Evolutionary conservation across 495 filamentous ascomycete species (phyloP).

Genomic region (Thermochaetoides thermophila): DNA sequence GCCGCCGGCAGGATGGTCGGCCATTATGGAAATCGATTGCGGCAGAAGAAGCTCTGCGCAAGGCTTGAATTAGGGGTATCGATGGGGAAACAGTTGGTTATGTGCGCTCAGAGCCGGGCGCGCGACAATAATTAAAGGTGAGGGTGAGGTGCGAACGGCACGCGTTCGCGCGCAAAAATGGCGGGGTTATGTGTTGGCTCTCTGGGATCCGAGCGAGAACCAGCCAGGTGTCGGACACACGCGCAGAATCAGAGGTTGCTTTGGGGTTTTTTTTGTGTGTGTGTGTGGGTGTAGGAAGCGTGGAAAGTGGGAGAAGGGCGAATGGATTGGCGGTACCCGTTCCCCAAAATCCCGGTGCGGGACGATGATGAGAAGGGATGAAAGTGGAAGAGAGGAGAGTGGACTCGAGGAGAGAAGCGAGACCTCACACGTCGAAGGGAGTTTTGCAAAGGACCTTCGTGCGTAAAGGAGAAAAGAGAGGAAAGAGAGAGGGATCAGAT

Average conservation of each 20-base stretch:
- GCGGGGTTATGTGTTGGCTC: not conserved
- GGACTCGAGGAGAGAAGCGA: constrained; percentile 14
- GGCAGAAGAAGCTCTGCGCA: constrained; percentile 24
- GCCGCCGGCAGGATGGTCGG: constrained; percentile 29
- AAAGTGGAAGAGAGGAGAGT: constrained; percentile 10
- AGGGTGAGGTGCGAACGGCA: not conserved
- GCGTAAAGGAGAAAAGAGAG: constrained; percentile 20
- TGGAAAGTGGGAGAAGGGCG: constrained; percentile 3
- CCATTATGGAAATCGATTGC: constrained; percentile 27
- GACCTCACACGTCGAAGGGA: constrained; percentile 29
- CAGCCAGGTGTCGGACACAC: not conserved
- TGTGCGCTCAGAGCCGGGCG: constrained; percentile 5
- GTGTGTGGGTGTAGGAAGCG: constrained; percentile 1
- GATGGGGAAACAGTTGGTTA: constrained; percentile 4
- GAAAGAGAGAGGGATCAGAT: constrained; percentile 6
- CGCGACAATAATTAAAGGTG: not conserved
- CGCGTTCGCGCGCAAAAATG: not conserved
- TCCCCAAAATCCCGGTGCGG: too few species aligned
- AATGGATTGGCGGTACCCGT: constrained; percentile 19
- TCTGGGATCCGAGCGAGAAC: not conserved
- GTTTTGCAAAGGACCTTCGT: constrained; percentile 22
- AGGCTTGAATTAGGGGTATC: constrained; percentile 9
- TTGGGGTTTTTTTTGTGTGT: not conserved
- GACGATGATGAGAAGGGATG: constrained; percentile 5
- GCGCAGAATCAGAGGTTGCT: not conserved